Base-by-base conservation (phyloP, 768 basidiomycete species). In the Russula sp. region DNA sequence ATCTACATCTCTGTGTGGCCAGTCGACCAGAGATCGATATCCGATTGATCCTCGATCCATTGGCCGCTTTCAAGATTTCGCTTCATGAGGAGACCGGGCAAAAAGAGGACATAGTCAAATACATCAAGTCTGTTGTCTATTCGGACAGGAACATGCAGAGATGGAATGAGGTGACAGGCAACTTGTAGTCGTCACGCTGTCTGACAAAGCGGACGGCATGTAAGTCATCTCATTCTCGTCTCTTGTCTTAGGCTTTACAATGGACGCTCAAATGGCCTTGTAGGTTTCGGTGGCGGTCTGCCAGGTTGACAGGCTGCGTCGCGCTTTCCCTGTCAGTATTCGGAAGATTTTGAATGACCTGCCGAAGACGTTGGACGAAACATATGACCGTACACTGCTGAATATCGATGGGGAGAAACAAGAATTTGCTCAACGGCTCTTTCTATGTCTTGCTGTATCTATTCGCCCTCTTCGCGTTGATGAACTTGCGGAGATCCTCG, bases 191-290 rank as follows among this genome's bases (percentile, higher is more conserved):
- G 28, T 38, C 5, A 32, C n/a, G 0, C 61, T 66, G 5, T 53
- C 65, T 18, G 18, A 20, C 1, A 58, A 53, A 24, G 65, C 62
- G 10, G 40, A 63, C 6, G 65, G 65, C 28, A 66, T 63, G 65
- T 64, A 46, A 36, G 64, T 36, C 0, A 36, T 36, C 10, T 4
- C 8, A 2, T 30, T 30, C 28, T 30, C 28, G 28, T 30, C 28
- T 30, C 28, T 30, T 30, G 28, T 30, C 28, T 2, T 30, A 30
- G 28, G 28, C 3, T 30, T 30, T 5, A 30, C 28, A 30, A 30
- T 30, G 36, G 4, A 36, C 13, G 7, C 52, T 61, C 10, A 51
- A 14, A 13, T 4, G 2, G 11, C 7, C 7, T 9, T 1, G 1
- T 34, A 64, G 63, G 63, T 64, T 64, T 44, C 63, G 51, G 0